Base-by-base conservation (phyloP, 352 stramenopile species). In the Pythium periplocum region DNA sequence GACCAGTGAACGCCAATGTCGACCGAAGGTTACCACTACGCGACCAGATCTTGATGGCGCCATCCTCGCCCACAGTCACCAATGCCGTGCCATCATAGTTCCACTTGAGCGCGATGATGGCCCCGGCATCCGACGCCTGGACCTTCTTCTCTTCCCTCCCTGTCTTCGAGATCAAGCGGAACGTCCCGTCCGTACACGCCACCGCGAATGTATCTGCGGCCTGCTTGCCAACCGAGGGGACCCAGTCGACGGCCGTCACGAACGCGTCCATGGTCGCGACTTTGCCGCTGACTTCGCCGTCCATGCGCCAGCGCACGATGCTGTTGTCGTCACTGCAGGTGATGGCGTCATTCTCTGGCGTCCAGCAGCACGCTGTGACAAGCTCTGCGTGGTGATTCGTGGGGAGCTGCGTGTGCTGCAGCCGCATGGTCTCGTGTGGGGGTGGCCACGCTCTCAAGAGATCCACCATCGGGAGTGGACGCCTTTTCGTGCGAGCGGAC, bases 71-170 rank as follows among this genome's bases (percentile, higher is more conserved):
- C 6, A 78, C 83, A 12, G 89, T 97, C 33, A 89, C 84, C 2
- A 98, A 67, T 31, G 91, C 91, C 5, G 84, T 93, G 31, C 91
- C 93, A 51, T 98, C 90, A 56, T 92, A 91, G 67, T 90, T 97
- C 91, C 93, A 98, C 57, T 88, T 87, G 17, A 98, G 69, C n/a
- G 73, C 69, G 50, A 97, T 93, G 36, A 96, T 78, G 17, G 90
- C 90, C 12, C 87, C 91, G 48, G 69, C 73, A 17, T 91, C 78
- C 30, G 75, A 90, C 7, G 74, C 86, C 34, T 87, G 64, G 0
- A 96, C 82, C 48, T 90, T 89, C 68, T 98, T 98, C 70, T 98
- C 92, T 51, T 97, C 90, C 0, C 89, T 71, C 6, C 92, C 91
- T 3, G 53, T 92, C 61, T 94, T 95, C 43, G 84, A 89, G 50